Base-by-base conservation (phyloP, 331 rosid genomes). In the Pyracantha coccinea region DNA sequence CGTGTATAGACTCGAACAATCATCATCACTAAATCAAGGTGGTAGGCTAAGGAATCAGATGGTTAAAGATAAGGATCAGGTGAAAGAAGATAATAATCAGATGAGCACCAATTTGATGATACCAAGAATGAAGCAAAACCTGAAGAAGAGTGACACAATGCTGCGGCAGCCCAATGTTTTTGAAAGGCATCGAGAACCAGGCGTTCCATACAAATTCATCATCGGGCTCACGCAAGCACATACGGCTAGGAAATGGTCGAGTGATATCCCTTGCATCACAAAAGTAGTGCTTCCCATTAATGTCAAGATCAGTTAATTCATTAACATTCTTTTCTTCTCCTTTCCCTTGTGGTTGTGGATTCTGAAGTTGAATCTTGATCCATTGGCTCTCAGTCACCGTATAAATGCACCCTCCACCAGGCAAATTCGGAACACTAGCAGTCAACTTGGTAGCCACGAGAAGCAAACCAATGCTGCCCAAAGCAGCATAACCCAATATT, bases 171-270 rank as follows among this genome's bases (percentile, higher is more conserved):
- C 99, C 99, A 81, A 90, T 83, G 87, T 79, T 80, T 66, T 60
- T 89, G 86, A 95, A 95, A 28, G 94, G 87, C 64, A 78, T 75
- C 6, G 98, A 89, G 68, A 95, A 81, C 99, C 99, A 95, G 23
- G 83, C 82, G 16, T 95, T 95, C 99, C 99, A 95, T 68, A 95
- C 98, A 62, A 95, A 95, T 83, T 95, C 99, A 69, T 87, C 88
- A n/a, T 95, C 99, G 19, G 99, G 99, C 58, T 83, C 66, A 17
- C 68, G 41, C 69, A 81, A 50, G 5, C 86, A 72, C 91, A 85
- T 75, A 35, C 83, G 80, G 61, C 99, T 95, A 7, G 99, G 99
- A 77, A 83, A 95, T 10, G 98, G 90, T 52, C 96, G 82, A 6
- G 99, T 95, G 10, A 95, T 69, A 73, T 95, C 98, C 77, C 98